Evolutionary conservation across 805 yeast genomes (phyloP), one percentile per base, ranked within the genome.

Genomic region (Metschnikowia lachancei): DNA sequence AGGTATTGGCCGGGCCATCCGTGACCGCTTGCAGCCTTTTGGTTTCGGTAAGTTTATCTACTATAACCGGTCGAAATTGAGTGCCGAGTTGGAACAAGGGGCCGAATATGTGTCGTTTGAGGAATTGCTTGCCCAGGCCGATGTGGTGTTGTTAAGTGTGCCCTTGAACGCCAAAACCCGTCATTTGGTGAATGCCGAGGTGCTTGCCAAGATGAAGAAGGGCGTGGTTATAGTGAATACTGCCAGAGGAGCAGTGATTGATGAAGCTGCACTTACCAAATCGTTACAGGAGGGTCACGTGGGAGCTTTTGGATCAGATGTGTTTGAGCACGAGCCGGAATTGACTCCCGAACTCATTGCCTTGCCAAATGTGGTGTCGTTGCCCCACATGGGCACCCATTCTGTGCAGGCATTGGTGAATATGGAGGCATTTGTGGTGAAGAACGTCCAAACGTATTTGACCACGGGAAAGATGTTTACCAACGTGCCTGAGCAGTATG

Each of bases 351-450:
- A 85, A 50, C 68, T 86, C 52, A 65, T 76, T 40, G 68, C 70
- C 26, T 66, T 84, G 65, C 85, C 87, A 12, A 83, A 84, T 52
- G 87, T 82, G n/a, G 74, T 85, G 11, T 78, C 87, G 30, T 70
- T 87, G 54, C 97, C 97, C 13, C 97, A 90, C 63, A 82, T 87
- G 85, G 97, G 96, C 22, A 87, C 96, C 0, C 82, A 81, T 61
- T 73, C 92, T 4, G 66, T 67, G 43, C 95, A 89, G 66, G 85
- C 96, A 3, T 79, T 85, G 59, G 68, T 73, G 55, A 77, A 77
- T 56, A 87, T 94, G 96, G 97, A 91, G 67, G 81, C 79, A 55
- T 80, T 80, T 62, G 88, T 84, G 28, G 81, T 87, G 22, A 75
- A 76, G 28, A 94, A 92, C 64, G 80, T 87, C 8, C 67, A 70